Evolutionary conservation across 768 basidiomycete species (phyloP), one percentile per base, ranked within the genome.

Genomic region (Termitomyces sp.): DNA sequence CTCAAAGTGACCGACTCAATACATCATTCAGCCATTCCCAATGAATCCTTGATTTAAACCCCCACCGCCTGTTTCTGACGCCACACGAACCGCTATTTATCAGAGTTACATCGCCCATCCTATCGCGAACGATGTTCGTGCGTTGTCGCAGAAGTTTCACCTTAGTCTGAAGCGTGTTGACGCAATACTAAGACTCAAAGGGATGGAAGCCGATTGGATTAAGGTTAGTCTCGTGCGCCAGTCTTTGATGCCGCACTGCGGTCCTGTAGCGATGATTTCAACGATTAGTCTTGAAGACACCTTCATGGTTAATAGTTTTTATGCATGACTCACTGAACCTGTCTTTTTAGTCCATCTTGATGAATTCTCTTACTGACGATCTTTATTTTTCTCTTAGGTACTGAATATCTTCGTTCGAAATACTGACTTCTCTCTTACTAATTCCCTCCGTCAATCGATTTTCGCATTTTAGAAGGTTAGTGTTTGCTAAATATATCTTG

Each of bases 211-310:
- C 52, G 73, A 78, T 53, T 90, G 85, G 88, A 72, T 75, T 66
- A 83, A 90, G 88, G 90, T 88, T 66, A 66, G 83, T 77, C 38
- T 59, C 52, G 9, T 40, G 58, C 6, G 3, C 52, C 36, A 63
- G 43, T 45, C 28, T 50, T 63, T 61, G 60, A 60, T 61, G 49
- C 63, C 57, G 45, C 50, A 54, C 48, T 20, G 52, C 54, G 35
- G 49, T 56, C 35, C 61, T 54, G 55, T 63, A 30, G 68, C 73
- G 74, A 80, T 85, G 87, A 84, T 82, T 74, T 72, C 72, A 73
- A 80, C 87, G 93, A 94, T 95, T 95, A 94, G 92, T 95, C 91
- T 92, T 92, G 72, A 87, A 92, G 92, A 92, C 87, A 66, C 61
- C 60, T 53, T 52, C 35, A 45, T 53, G 16, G 63, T 56, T 35